These are phyloP conservation scores for Chlorociboria aeruginascens DNA, from an alignment of 495 filamentous ascomycete genomes.

Conservation along the genomic window DNA sequence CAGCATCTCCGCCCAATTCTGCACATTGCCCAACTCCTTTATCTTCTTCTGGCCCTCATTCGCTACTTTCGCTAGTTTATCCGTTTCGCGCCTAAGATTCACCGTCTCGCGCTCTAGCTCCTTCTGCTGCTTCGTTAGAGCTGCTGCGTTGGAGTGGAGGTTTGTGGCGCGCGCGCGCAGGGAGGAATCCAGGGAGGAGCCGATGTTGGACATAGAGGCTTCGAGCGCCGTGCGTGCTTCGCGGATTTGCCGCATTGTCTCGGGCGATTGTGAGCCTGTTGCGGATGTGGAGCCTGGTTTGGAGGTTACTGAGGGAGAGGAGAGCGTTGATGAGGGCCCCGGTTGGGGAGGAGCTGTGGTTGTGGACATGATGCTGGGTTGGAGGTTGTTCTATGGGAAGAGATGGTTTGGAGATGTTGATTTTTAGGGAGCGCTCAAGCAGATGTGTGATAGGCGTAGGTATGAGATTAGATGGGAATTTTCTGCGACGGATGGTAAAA, in stretches of 20 bases:
- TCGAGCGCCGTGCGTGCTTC: slow-evolving; percentile 68
- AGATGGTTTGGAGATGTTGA: slow-evolving; percentile 10
- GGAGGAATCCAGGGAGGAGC: slow-evolving; percentile 51
- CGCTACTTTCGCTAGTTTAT: slow-evolving; percentile 54
- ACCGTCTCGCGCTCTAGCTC: slow-evolving; percentile 53
- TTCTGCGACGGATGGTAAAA: not conserved
- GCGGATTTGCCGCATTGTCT: slow-evolving; percentile 22
- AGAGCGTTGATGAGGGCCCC: not conserved
- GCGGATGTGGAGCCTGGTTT: not conserved
- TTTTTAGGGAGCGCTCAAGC: not conserved
- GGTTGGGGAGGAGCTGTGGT: not conserved
- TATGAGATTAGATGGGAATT: not conserved
- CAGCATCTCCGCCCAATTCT: slow-evolving; percentile 96
- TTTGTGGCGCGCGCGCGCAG: slow-evolving; percentile 61
- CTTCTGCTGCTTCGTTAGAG: slow-evolving; percentile 60
- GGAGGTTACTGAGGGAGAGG: slow-evolving; percentile 6
- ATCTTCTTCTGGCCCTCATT: slow-evolving; percentile 57
- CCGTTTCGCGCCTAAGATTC: slow-evolving; percentile 58
- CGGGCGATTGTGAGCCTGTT: slow-evolving; percentile 4
- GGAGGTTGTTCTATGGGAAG: slow-evolving; percentile 3
- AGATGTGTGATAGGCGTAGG: not conserved
- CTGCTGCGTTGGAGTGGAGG: slow-evolving; percentile 60
- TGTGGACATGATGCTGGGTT: not conserved
- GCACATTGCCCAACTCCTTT: slow-evolving; percentile 90
- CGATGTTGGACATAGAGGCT: slow-evolving; percentile 66